Base-by-base conservation (phyloP, 768 basidiomycete species). In the Phallus indusiatus region DNA sequence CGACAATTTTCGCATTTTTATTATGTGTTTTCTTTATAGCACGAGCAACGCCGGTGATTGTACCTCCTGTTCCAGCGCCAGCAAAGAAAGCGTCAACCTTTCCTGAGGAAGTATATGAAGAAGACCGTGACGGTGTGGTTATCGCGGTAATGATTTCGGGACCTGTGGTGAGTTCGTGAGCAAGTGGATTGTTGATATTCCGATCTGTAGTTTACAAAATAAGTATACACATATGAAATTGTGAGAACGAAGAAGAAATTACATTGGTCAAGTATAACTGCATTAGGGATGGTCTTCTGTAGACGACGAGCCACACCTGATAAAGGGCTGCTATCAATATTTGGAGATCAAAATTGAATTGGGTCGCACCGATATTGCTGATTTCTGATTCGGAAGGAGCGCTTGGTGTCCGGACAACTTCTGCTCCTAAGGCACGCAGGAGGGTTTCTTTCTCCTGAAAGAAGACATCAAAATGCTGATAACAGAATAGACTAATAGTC, bases 11-110 rank as follows among this genome's bases (percentile, higher is more conserved):
- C 65, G 84, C 85, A 2, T 81, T 75, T 24, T 79, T 72, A 66
- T 94, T 94, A 67, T 92, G 88, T 10, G 72, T 75, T 69, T 83
- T 87, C 77, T 88, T 90, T 65, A 95, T 74, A 2, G 86, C 86
- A 16, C 85, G 78, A 17, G 90, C 85, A 52, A 90, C 69, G 1
- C 95, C 95, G n/a, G 90, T 90, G 61, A 99, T 74, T 0, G 95
- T 97, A 11, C 95, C 95, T 14, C 96, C 95, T 1, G 96, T 99
- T 14, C 96, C 96, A 10, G 94, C 90, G 2, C 90, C 85, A 8
- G 85, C 90, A 20, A 96, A 71, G 53, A 98, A 74, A 1, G 83
- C 85, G 67, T 94, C 87, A 21, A 97, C 83, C 68, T 87, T 85
- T 53, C 79, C 77, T 34, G 84, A 86, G 0, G 88, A 90, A 0